Conservation (phyloP, 257 asterid genomes). For the Misopates orontium region DNA sequence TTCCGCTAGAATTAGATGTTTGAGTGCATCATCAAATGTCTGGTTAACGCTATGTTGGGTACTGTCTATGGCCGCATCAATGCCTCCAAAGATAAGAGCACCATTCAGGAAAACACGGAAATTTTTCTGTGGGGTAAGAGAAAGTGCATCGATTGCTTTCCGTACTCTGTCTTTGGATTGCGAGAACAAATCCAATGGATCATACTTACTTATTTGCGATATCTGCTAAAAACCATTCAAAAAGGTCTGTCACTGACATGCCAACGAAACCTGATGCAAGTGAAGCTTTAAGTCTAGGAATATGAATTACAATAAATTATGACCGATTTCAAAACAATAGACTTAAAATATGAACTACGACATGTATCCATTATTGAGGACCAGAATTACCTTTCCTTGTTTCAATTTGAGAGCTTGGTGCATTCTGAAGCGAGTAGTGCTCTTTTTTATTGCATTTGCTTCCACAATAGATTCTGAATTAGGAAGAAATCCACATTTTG, state of each 20-base stretch:
- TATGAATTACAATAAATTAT: no score
- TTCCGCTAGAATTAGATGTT: slow-evolving; percentile 52
- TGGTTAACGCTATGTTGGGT: slow-evolving; percentile 40
- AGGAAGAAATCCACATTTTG: slow-evolving; percentile 91
- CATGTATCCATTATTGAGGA: no score
- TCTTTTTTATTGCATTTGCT: slow-evolving; percentile 67
- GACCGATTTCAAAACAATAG: no score
- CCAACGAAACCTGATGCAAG: no score
- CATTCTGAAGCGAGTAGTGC: slow-evolving; percentile 75
- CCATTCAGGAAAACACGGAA: slow-evolving; percentile 93
- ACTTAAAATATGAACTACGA: no score
- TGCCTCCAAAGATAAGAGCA: slow-evolving; percentile 67
- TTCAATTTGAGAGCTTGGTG: slow-evolving; percentile 78
- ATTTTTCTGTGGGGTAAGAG: slow-evolving; percentile 84
- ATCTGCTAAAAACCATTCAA: slow-evolving; percentile 43
- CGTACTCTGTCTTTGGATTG: slow-evolving; percentile 72
- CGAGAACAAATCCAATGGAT: slow-evolving; percentile 88
- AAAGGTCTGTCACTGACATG: not conserved
- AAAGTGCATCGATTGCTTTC: slow-evolving; percentile 65
- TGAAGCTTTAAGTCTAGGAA: no score
- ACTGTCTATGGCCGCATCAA: slow-evolving; percentile 63
- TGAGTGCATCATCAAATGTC: slow-evolving; percentile 66
- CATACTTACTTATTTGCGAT: slow-evolving; percentile 72
- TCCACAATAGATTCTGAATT: slow-evolving; percentile 67
- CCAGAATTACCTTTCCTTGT: slow-evolving; percentile 58